Conservation (phyloP, 768 basidiomycete genomes). For the Phlebiopsis gigantea region DNA sequence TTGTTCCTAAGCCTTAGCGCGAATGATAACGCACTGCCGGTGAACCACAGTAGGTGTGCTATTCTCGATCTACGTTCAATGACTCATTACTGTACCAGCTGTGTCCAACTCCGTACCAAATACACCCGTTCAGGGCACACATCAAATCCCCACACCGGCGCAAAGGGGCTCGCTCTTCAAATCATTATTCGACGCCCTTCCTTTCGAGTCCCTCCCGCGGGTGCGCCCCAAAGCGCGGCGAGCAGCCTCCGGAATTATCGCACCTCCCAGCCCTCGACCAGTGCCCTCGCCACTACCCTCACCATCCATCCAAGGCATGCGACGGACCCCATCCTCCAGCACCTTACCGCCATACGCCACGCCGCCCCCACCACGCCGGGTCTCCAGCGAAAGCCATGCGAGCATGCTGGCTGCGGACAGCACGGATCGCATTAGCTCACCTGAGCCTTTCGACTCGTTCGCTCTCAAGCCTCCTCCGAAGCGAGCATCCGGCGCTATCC, state of each 20-base stretch:
- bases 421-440: neutral
- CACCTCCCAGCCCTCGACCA: conserved; percentile 35
- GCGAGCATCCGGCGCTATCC: conserved; percentile 12
- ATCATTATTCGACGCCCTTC: conserved; percentile 47
- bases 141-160: conserved; percentile 26
- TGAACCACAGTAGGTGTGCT: conserved; percentile 43
- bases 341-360: conserved; percentile 18
- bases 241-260: conserved; percentile 61
- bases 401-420: neutral
- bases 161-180: conserved; percentile 63
- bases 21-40: conserved; percentile 92
- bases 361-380: conserved; percentile 17
- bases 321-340: conserved; percentile 13
- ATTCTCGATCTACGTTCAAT: neutral
- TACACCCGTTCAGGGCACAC: conserved; percentile 19
- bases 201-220: conserved; percentile 34
- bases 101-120: conserved; percentile 8
- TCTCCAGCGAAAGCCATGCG: conserved; percentile 16
- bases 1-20: conserved; percentile 94
- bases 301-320: conserved; percentile 13
- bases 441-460: conserved; percentile 22
- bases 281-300: conserved; percentile 12
- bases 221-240: conserved; percentile 40
- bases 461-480: conserved; percentile 40
- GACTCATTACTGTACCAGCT: neutral